A percentile compares a stretch with the other conserved stretches of the same genome.
Evolutionary conservation across 2,329 filamentous ascomycete genomes (phyloP).

Genomic region (Fusarium sp.): DNA sequence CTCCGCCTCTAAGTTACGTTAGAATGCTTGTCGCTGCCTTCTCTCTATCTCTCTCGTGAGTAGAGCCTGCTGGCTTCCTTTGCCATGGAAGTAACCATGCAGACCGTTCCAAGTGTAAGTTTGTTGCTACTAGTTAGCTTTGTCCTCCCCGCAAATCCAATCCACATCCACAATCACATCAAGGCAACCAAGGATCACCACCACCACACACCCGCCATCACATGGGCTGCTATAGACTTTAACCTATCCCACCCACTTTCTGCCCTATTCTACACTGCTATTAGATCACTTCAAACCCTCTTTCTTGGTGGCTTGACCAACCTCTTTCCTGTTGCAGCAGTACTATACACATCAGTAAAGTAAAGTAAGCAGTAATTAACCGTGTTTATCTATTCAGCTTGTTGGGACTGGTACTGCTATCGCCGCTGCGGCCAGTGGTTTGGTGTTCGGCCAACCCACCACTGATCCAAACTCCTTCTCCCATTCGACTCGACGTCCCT

Average conservation of each 20-base stretch:
- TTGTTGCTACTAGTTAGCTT: slow-evolving; percentile 38
- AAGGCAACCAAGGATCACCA: slow-evolving; percentile 37
- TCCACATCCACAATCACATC: slow-evolving; percentile 35
- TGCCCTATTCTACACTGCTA: slow-evolving; percentile 32
- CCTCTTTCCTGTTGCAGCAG: slow-evolving; percentile 37
- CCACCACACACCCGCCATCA: slow-evolving; percentile 39
- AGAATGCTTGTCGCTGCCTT: slow-evolving; percentile 53
- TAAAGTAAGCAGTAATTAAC: slow-evolving; percentile 29
- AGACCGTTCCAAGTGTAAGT: slow-evolving; percentile 66
- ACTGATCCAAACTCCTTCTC: slow-evolving; percentile 55
- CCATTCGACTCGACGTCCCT: slow-evolving; percentile 45
- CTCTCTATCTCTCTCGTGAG: slow-evolving; percentile 52
- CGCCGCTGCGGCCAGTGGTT: slow-evolving; percentile 69
- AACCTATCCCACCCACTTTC: slow-evolving; percentile 35
- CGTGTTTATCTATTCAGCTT: slow-evolving; percentile 57
- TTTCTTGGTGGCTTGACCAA: slow-evolving; percentile 34
- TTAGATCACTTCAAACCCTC: slow-evolving; percentile 37
- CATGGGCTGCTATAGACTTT: slow-evolving; percentile 44
- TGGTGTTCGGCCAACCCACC: slow-evolving; percentile 68
- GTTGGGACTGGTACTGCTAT: slow-evolving; percentile 72
- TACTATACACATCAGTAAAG: neutral
- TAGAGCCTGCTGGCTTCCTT: slow-evolving; percentile 51
- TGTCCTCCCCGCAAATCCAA: slow-evolving; percentile 38
- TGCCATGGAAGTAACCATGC: slow-evolving; percentile 59
- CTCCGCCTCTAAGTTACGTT: slow-evolving; percentile 40